phyloP scores from a whole-genome alignment of 176 grass and related monocot species.

The Bonia amplexicaulis region DNA sequence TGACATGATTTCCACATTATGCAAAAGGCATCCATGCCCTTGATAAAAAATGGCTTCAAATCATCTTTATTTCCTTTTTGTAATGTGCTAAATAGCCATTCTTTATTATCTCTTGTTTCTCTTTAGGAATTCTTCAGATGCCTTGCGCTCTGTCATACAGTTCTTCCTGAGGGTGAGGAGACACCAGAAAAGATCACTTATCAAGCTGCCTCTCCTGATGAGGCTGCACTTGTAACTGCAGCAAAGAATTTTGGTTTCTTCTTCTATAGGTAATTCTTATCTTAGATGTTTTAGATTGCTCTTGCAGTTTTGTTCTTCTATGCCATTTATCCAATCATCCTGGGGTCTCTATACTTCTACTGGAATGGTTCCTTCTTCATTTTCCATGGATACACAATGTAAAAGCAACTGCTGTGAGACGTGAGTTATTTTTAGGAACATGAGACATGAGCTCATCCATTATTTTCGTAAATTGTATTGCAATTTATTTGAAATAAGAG shows the following conservation, averaged over 20 bases:
- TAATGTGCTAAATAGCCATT: neutral
- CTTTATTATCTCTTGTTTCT: constrained; percentile 30
- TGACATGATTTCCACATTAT: neutral
- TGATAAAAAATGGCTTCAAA: constrained; percentile 1
- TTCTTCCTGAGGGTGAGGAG: constrained; percentile 98
- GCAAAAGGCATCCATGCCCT: neutral
- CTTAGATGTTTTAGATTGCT: constrained; percentile 1
- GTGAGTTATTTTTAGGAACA: neutral
- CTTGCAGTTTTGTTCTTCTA: constrained; percentile 13
- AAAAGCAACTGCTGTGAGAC: neutral
- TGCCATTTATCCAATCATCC: neutral
- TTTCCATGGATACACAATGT: neutral
- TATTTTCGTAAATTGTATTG: neutral
- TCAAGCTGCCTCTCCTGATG: constrained; percentile 99
- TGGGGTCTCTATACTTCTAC: neutral
- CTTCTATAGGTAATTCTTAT: constrained; percentile 76
- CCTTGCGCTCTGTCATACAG: constrained; percentile 97
- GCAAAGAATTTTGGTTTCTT: constrained; percentile 98
- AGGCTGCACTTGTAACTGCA: constrained; percentile 92
- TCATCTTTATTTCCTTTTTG: neutral
- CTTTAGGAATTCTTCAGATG: constrained; percentile 99
- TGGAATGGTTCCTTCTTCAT: neutral
- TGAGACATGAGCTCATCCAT: neutral
- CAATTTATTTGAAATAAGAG: neutral
- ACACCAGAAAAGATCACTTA: constrained; percentile 91